Base-by-base conservation (phyloP, 2,329 filamentous ascomycete genomes). In the Colletotrichum sp. region DNA sequence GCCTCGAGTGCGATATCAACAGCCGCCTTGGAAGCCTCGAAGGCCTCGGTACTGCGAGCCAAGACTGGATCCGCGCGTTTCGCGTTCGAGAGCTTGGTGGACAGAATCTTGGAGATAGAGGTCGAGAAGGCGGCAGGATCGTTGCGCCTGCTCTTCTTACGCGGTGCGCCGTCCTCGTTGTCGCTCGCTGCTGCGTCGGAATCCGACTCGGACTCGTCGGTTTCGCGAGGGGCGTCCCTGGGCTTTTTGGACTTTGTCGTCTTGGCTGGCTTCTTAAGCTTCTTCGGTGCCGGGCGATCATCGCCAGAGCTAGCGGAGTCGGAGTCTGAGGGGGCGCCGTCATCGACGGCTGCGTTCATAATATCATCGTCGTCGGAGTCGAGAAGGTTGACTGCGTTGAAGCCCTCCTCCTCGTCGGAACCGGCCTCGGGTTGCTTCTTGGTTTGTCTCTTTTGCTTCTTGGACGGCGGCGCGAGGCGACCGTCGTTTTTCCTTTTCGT, bases 51-150 rank as follows among this genome's bases (percentile, higher is more conserved):
- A 83, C 94, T 96, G 81, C 97, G 94, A 8, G 96, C 93, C 5
- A 99, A 90, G n/a, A 99, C 95, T 0, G 97, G 97, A 83, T 99
- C 97, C 71, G 93, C 90, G 28, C 96, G 94, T 82, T 95, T 95
- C 36, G 94, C 91, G 9, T 92, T 92, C 3, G 96, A 94, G 12
- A 99, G 90, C 86, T 99, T 99, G 66, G 95, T 96, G 72, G 93
- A 93, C 60, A 99, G 90, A 83, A 99, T 98, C 85, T 97, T 98
- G 79, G 95, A 94, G 81, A 99, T 95, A 67, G 96, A 98, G 2
- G 94, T 98, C 28, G 96, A 95, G 84, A 99, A 99, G 69, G 95
- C 96, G 78, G 90, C 89, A 4, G 97, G 96, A 85, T 99, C 96
- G 86, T 98, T 98, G 82, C 96, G 94, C 87, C 99, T 99, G 16